A percentile compares a stretch with the other conserved stretches of the same genome.
These are phyloP conservation scores for Gossypium aridum DNA, from an alignment of 441 rosid species.

Conservation along the genomic window DNA sequence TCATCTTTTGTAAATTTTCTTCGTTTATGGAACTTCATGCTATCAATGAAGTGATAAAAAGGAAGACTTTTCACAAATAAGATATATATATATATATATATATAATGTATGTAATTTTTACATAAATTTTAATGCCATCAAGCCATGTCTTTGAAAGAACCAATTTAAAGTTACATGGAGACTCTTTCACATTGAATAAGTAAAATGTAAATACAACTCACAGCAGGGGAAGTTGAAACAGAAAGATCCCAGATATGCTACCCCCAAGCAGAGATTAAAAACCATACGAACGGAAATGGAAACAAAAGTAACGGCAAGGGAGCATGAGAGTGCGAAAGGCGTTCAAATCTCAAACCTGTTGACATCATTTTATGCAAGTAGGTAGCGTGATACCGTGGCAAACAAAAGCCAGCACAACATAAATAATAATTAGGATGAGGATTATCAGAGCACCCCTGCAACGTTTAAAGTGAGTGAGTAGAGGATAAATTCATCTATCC, in stretches of 20 bases:
- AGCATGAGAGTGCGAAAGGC: not conserved
- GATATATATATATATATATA: not conserved
- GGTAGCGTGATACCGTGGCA: constrained; percentile 77
- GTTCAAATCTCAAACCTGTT: constrained; percentile 16
- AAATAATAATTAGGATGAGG: constrained; percentile 48
- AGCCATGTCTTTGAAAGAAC: constrained; percentile 1
- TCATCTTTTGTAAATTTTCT: too few species aligned
- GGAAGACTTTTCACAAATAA: not conserved
- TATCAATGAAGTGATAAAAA: not conserved
- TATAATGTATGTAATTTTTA: not conserved
- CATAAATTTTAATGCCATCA: not conserved
- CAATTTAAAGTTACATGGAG: constrained; percentile 7
- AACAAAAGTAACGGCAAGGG: not conserved
- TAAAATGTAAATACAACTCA: constrained; percentile 2
- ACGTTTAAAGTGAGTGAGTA: constrained; percentile 7
- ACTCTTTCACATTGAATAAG: constrained; percentile 15
- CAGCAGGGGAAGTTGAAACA: not conserved
- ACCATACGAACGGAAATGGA: not conserved
- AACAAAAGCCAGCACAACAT: constrained; percentile 64
- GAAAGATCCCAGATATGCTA: not conserved
- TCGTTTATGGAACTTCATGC: too few species aligned
- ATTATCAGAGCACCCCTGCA: constrained; percentile 62
- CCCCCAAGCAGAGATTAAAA: not conserved
- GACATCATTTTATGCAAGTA: constrained; percentile 49
- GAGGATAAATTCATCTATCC: not conserved